These are phyloP conservation scores for Malassezia obtusa DNA, from an alignment of 1,284 basidiomycete genomes.

Conservation along the genomic window DNA sequence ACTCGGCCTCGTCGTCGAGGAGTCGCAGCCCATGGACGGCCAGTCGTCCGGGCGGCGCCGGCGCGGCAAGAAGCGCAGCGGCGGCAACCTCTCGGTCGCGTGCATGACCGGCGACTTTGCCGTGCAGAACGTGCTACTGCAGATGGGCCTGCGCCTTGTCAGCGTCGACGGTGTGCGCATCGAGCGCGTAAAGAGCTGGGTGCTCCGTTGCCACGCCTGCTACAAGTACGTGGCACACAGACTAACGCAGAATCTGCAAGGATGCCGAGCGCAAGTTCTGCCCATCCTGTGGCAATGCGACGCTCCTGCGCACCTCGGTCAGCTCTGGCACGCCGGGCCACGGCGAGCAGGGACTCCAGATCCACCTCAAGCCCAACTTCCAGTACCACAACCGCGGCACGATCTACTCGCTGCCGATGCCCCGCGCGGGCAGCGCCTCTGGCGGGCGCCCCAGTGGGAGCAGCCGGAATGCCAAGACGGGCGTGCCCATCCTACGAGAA, in stretches of 20 bases:
- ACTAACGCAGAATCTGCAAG: constrained; percentile 70
- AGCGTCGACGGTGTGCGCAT: constrained; percentile 83
- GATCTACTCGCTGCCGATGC: constrained; percentile 81
- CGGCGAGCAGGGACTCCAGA: constrained; percentile 24
- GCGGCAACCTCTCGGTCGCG: constrained; percentile 34
- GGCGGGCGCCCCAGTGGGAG: constrained; percentile 29
- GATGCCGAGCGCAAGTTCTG: constrained; percentile 92
- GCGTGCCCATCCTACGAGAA: constrained; percentile 37
- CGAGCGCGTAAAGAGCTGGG: constrained; percentile 85
- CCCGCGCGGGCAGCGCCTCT: constrained; percentile 61
- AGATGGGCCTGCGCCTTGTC: constrained; percentile 88
- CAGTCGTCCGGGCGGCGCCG: constrained; percentile 2
- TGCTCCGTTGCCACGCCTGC: constrained; percentile 92
- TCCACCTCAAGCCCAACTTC: constrained; percentile 54
- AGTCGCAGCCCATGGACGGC: constrained; percentile 1
- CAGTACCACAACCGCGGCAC: constrained; percentile 87
- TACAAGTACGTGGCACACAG: constrained; percentile 72
- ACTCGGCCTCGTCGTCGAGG: constrained; percentile 55
- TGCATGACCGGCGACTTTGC: constrained; percentile 91
- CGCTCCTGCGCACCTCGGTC: constrained; percentile 81
- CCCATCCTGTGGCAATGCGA: constrained; percentile 88
- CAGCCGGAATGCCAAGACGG: constrained; percentile 18
- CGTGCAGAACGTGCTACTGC: constrained; percentile 93
- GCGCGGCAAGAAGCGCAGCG: constrained; percentile 11
- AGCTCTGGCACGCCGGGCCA: constrained; percentile 16